Conservation (phyloP, 2,329 filamentous ascomycete species). For the Fusarium algeriense region DNA sequence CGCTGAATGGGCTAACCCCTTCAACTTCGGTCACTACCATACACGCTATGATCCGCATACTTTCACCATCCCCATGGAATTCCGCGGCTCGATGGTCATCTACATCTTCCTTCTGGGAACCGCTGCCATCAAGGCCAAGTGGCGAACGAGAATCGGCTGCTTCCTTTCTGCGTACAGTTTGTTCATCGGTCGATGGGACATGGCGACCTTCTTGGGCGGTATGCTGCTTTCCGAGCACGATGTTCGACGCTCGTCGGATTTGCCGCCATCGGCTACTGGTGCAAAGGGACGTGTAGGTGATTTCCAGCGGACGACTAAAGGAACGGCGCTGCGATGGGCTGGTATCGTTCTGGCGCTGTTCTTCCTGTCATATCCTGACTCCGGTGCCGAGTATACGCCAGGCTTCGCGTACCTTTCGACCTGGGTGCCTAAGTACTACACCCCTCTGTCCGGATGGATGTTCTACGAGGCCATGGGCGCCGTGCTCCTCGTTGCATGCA, state of each 20-base stretch:
- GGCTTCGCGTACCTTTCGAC: slow-evolving; percentile 52
- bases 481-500: slow-evolving; percentile 52
- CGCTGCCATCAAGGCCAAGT: slow-evolving; percentile 52
- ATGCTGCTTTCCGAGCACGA: slow-evolving; percentile 54
- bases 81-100: slow-evolving; percentile 56
- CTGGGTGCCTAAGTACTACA: slow-evolving; percentile 54
- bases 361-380: slow-evolving; percentile 56
- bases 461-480: slow-evolving; percentile 56
- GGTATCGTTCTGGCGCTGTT: slow-evolving; percentile 51
- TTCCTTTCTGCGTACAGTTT: slow-evolving; percentile 52
- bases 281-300: slow-evolving; percentile 5
- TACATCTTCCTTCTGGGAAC: slow-evolving; percentile 57
- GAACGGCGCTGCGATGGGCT: slow-evolving; percentile 46
- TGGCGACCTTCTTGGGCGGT: slow-evolving; percentile 55
- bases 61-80: slow-evolving; percentile 58
- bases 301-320: slow-evolving; percentile 20
- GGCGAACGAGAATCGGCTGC: slow-evolving; percentile 49
- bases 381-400: slow-evolving; percentile 54
- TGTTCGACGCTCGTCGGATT: slow-evolving; percentile 45
- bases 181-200: slow-evolving; percentile 55
- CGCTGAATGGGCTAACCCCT: slow-evolving; percentile 57
- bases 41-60: slow-evolving; percentile 58
- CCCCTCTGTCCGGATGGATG: slow-evolving; percentile 54
- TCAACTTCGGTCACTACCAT: slow-evolving; percentile 56
- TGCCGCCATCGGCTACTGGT: slow-evolving; percentile 30